A percentile compares a stretch with the other conserved stretches of the same genome.
Conservation (phyloP, 2,329 filamentous ascomycete genomes). For the Pseudogymnoascus sp. region DNA sequence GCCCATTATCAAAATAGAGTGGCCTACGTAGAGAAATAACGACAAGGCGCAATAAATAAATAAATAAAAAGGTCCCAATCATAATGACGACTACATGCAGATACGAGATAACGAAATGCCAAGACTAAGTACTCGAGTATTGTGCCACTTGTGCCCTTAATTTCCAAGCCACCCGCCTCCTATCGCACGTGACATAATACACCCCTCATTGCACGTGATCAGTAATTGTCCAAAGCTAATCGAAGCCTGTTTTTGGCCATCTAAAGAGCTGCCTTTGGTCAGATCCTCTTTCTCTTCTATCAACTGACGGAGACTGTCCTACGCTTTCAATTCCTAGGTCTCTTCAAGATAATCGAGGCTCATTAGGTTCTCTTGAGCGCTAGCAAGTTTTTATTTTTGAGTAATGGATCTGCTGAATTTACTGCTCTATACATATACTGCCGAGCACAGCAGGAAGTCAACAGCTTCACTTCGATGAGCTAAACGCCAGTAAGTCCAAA, state of each 20-base stretch:
- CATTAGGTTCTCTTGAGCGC: too few relatives aligned
- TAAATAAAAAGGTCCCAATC: slow-evolving; percentile 1
- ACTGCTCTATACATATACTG: background rate
- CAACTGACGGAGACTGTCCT: too few relatives aligned
- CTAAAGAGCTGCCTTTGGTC: too few relatives aligned
- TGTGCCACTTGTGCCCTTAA: background rate
- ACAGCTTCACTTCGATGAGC: background rate
- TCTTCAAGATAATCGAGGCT: too few relatives aligned
- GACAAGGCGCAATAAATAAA: background rate
- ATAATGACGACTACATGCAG: background rate
- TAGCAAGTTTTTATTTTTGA: background rate
- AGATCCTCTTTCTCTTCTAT: too few relatives aligned
- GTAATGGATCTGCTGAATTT: background rate
- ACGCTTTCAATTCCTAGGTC: too few relatives aligned
- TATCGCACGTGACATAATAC: background rate
- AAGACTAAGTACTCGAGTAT: background rate
- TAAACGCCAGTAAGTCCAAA: slow-evolving; percentile 1
- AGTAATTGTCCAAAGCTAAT: too few relatives aligned
- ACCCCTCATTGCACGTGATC: background rate
- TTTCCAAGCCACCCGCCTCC: background rate
- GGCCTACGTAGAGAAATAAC: background rate
- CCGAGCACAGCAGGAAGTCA: background rate
- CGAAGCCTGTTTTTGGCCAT: too few relatives aligned
- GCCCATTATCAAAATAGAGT: background rate
- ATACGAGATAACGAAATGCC: slow-evolving; percentile 5